These are phyloP conservation scores for Lophium mytilinum DNA, from an alignment of 495 filamentous ascomycete species.

Conservation along the genomic window DNA sequence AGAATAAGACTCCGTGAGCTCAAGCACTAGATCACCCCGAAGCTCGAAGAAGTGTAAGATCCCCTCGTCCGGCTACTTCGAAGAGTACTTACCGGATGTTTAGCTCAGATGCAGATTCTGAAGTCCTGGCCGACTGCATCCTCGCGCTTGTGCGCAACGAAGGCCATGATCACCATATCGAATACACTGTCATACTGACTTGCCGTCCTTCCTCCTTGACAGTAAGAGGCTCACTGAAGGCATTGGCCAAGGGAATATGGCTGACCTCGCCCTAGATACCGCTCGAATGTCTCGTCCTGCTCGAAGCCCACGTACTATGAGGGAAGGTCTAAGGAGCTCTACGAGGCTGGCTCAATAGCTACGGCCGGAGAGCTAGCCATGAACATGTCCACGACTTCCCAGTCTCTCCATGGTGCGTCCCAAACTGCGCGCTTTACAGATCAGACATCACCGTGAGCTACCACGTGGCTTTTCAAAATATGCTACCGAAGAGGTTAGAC, in stretches of 20 bases:
- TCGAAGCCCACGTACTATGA: no score
- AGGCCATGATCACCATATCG: constrained; percentile 59
- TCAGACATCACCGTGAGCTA: no score
- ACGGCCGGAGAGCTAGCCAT: constrained; percentile 8
- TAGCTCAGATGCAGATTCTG: constrained; percentile 89
- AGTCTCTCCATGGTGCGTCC: no score
- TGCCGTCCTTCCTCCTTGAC: constrained; percentile 83
- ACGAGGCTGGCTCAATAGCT: no score
- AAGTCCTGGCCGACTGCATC: constrained; percentile 96
- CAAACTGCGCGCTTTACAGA: no score
- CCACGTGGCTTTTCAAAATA: no score
- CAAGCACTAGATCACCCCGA: constrained; percentile 84
- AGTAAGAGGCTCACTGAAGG: constrained; percentile 40
- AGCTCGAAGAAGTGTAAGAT: constrained; percentile 82
- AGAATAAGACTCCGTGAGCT: no score
- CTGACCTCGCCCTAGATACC: constrained; percentile 46
- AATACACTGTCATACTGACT: constrained; percentile 65
- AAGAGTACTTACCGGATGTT: constrained; percentile 2
- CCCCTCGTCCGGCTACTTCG: neutral
- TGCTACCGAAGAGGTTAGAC: no score
- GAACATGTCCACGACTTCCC: no score
- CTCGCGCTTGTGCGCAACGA: constrained; percentile 78
- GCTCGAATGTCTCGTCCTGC: constrained; percentile 62
- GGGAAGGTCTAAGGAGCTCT: no score
- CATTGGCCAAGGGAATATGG: neutral